Evolutionary conservation across 306 rosid genomes (phyloP), one percentile per base, ranked within the genome.

Genomic region (Delonix regia): DNA sequence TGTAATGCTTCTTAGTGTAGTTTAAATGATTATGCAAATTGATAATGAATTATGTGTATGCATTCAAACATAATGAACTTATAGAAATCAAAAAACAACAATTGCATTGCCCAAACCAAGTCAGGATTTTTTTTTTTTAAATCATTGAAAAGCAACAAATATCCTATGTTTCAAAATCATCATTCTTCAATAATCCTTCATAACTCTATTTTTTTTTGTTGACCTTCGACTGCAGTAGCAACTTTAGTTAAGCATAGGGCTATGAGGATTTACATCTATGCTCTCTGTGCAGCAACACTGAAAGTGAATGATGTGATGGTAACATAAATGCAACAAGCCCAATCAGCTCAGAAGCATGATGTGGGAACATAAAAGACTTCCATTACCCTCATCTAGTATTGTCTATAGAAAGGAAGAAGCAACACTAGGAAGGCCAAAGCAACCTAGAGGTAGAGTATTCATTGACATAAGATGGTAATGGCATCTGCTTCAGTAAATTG

Each of bases 281-380:
- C 48, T 63, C 21, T 62, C 28, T 19, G 49, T 41, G 13, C 13
- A 73, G 51, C 48, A 8, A 59, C 62, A 21, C 30, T 51, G 30
- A 7, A 73, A 71, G 30, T 14, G 38, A 53, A 65, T 49, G 22
- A 16, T 59, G 18, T 36, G 53, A 60, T 62, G 11, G 15, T 15
- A 45, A 71, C 69, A 49, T 36, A 59, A 57, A 16, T 36, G 63
- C 62, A 76, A 68, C 60, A 44, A 27, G 49, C 66, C 73, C 21
- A 62, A 74, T 53, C 53, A 73, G 60, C 60, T 60, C 42, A 21
- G 45, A 62, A 21, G 24, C 47, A 38, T 19, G 66, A 73, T 25
- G 25, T 60, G 73, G 11, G 18, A 39, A 57, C 75, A 64, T 2
- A 55, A 53, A 66, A 73, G 53, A n/a, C 21, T 30, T 66, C 28